These are phyloP conservation scores for Syzygium aqueum DNA, from an alignment of 345 rosid species.

Conservation along the genomic window DNA sequence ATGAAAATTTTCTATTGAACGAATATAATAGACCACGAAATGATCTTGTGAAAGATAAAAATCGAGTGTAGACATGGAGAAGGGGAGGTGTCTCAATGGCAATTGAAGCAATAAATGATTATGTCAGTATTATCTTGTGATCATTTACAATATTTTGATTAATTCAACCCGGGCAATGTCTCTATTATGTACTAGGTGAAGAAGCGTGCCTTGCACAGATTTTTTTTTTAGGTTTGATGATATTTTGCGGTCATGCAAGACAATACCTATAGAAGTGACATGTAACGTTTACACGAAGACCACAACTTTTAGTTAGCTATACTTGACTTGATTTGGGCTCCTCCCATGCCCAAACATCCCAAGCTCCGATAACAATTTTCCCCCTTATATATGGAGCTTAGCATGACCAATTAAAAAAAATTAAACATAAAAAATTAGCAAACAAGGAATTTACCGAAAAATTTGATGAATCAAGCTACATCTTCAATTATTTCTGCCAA, in stretches of 20 bases:
- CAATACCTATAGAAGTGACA: background rate
- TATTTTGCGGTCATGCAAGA: no score
- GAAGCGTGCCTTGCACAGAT: accelerated
- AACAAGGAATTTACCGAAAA: background rate
- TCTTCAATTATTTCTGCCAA: background rate
- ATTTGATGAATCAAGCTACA: background rate
- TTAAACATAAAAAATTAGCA: background rate
- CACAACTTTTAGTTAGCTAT: no score
- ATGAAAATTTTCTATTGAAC: background rate
- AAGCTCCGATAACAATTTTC: no score
- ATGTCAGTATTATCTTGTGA: background rate
- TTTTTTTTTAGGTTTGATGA: no score
- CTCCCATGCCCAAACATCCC: background rate
- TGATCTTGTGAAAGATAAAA: background rate
- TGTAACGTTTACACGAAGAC: no score
- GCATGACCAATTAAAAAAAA: background rate
- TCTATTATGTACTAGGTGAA: background rate
- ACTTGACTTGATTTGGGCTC: no score
- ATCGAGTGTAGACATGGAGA: background rate
- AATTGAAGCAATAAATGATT: background rate
- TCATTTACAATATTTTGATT: background rate
- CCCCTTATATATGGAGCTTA: no score
- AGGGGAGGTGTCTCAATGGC: background rate
- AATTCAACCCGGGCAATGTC: background rate
- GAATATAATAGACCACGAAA: background rate